Conservation (phyloP, 1,139 yeast genomes). For the Pichia sp. region DNA sequence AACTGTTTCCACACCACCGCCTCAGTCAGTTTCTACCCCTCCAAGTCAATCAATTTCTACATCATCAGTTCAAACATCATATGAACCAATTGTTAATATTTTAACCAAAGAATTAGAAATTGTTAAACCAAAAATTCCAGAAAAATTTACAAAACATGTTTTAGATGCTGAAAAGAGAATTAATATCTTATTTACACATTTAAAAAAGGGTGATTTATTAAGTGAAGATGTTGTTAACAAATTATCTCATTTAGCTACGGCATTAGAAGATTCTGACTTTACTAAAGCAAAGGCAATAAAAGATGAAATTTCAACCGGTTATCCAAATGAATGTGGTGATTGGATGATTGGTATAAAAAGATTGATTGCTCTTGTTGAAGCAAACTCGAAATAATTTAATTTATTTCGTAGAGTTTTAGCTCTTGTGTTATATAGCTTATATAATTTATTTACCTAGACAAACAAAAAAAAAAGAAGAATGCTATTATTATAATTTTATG, state of each 20-base stretch:
- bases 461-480: too few species aligned
- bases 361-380: constrained; percentile 58
- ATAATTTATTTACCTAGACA: too few species aligned
- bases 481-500: too few species aligned
- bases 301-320: constrained; percentile 56
- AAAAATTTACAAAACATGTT: constrained; percentile 65
- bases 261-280: constrained; percentile 52
- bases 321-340: constrained; percentile 73
- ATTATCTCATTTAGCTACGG: constrained; percentile 45
- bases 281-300: constrained; percentile 52
- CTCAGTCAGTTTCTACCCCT: not conserved
- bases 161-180: constrained; percentile 80
- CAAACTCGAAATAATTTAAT: constrained; percentile 6
- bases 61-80: constrained; percentile 38
- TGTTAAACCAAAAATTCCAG: constrained; percentile 73
- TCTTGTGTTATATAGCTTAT: not conserved
- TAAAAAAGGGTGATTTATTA: constrained; percentile 67
- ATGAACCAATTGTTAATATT: constrained; percentile 48
- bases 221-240: constrained; percentile 50
- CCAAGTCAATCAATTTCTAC: too few species aligned
- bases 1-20: constrained; percentile 7
- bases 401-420: not conserved
- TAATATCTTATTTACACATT: constrained; percentile 68
- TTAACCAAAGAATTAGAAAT: constrained; percentile 51
- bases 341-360: constrained; percentile 95